Base-by-base conservation (phyloP, 495 filamentous ascomycete species). In the Podospora sp. region DNA sequence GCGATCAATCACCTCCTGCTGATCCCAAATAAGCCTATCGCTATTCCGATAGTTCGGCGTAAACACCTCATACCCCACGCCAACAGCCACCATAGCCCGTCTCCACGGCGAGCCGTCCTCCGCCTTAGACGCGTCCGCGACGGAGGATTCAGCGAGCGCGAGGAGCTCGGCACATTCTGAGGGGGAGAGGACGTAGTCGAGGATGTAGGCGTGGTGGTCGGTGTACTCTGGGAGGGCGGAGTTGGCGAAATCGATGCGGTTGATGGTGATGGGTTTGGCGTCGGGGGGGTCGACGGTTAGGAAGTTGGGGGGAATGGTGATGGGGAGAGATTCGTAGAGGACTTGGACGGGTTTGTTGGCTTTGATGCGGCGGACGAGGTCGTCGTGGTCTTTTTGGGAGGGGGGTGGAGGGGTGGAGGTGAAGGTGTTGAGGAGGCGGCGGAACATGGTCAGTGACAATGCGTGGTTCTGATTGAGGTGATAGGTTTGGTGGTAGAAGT, bases 21-120 rank as follows among this genome's bases (percentile, higher is more conserved):
- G 76, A 69, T 94, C 91, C 82, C 85, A 90, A 68, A 96, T 89
- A 64, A 94, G 91, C 0, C 92, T 85, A 18, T 89, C 88, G 72
- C 89, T 88, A 65, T 91, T 90, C 33, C 92, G 84, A 26, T 83
- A 83, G 29, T 87, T 81, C 9, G 82, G 78, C 0, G 78, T 78
- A 46, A 89, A 69, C 40, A 81, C 73, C 80, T 94, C 85, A 49
- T 70, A 80, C 16, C 90, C 89, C 33, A 72, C 73, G 25, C 91
- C 91, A 57, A 87, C 73, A 71, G 93, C 93, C 67, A 95, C 83
- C 80, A 90, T 83, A 6, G 90, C 90, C 7, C 83, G 82, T 26
- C 81, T 76, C 90, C 90, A 92, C 0, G 78, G 68, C 0, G n/a
- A 29, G 8, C 57, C 63, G 20, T 52, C 51, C 57, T 63, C 51